Base-by-base conservation (phyloP, 352 stramenopile species). In the Globisporangium polare region DNA sequence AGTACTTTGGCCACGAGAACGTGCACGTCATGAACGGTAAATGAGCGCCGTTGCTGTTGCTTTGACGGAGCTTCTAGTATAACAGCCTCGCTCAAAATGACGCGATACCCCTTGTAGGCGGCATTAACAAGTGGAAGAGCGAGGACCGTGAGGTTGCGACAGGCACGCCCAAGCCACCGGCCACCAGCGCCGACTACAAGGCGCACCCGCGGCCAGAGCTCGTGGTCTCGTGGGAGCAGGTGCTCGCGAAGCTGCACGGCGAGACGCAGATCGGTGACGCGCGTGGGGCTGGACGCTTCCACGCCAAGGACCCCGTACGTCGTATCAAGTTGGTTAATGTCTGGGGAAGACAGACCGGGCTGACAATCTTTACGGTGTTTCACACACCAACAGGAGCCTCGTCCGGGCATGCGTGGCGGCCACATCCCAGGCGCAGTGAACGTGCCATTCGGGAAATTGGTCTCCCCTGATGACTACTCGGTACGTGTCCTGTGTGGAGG, bases 361-460 rank as follows among this genome's bases (percentile, higher is more conserved):
- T n/a, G n/a, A n/a, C n/a, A n/a, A n/a, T n/a, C n/a, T n/a, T n/a
- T n/a, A n/a, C n/a, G n/a, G n/a, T n/a, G n/a, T n/a, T n/a, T n/a
- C n/a, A n/a, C n/a, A n/a, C n/a, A n/a, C n/a, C n/a, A n/a, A n/a
- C n/a, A n/a, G 85, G 96, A 99, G 63, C 96, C 94, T 18, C 84
- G 96, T 37, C 78, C 88, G 13, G 92, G 93, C 33, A 86, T 98
- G 72, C 78, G 92, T 47, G 73, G 86, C 20, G 96, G 96, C 1
- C 96, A 98, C 66, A 98, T 98, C 68, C 94, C 96, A 17, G 81
- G 82, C 10, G 75, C 92, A 10, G 58, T 96, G 13, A 98, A 98
- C 67, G 71, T 98, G 0, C 94, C 93, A 0, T 98, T 98, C 65
- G 66, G 60, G 7, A 90, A 92, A 57, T 45, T 98, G 37, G 80